Base-by-base conservation (phyloP, 2,329 filamentous ascomycete genomes). In the Dothidotthia symphoricarpi region DNA sequence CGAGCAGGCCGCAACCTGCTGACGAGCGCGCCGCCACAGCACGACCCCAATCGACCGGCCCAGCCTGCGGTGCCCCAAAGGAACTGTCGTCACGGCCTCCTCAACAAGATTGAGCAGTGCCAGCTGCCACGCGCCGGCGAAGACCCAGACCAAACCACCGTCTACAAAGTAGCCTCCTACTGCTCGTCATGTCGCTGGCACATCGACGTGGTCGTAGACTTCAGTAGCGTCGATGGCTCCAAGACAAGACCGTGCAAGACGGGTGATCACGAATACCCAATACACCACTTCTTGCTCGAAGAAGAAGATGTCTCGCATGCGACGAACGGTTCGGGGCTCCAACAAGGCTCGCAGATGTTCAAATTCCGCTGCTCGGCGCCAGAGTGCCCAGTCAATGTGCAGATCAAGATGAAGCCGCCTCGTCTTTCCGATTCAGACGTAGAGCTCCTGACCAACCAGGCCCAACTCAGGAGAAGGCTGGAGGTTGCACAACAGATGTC, bases 111-210 rank as follows among this genome's bases (percentile, higher is more conserved):
- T 14, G 68, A 71, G 30, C 80, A 83, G 60, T 79, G 75, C 36
- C 61, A 68, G 22, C 57, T 75, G 16, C 71, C 75, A 5, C 58
- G 61, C 9, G 59, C 69, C 9, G 72, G 75, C 39, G 57, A 65
- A 19, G 55, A 63, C 22, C 60, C 68, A 24, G 60, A 66, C 41
- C 47, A 49, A 22, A 43, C 60, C 6, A 72, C 73, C 3, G 57
- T 71, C 31, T 81, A 77, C 57, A 79, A 74, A 49, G 69, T 83
- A 17, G 76, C 81, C 12, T 73, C 80, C 3, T 74, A 80, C 48
- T 87, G 83, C 63, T 66, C 71, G 39, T 71, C 69, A 42, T 87
- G 83, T 58, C 76, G 79, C 34, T 73, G 74, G 54, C 82, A 86
- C 63, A 67, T 85, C 28, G 74, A 81, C 48, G 58, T 86, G 15